Percentiles rank a stretch among this genome's conserved stretches.
These are phyloP conservation scores for Pinus tabuliformis DNA, from an alignment of 75 land plant genomes.

Conservation along the genomic window DNA sequence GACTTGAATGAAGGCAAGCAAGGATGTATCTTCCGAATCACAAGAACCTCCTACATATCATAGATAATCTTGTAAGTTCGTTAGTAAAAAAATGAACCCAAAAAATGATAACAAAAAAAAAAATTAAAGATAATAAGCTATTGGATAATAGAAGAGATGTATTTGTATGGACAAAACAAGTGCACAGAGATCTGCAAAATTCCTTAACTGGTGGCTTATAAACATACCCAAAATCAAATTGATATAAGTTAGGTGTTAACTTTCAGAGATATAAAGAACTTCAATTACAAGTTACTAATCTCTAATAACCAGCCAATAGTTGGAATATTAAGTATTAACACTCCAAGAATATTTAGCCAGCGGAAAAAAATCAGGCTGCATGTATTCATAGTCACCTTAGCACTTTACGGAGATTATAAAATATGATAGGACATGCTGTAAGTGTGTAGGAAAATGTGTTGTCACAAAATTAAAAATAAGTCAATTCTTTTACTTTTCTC, in stretches of 20 bases:
- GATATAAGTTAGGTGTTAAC: not conserved
- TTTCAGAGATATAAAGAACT: not conserved
- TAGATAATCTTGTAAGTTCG: not conserved
- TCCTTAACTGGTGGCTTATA: not conserved
- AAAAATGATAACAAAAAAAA: not conserved
- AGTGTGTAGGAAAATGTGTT: too few relatives aligned
- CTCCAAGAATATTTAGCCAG: too few relatives aligned
- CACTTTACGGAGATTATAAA: too few relatives aligned
- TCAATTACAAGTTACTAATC: not conserved
- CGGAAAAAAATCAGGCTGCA: too few relatives aligned
- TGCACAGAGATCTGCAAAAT: too few relatives aligned
- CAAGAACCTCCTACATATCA: constrained; percentile 53
- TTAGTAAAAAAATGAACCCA: not conserved
- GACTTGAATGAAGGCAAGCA: constrained; percentile 97
- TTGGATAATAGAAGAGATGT: not conserved
- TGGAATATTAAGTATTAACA: too few relatives aligned
- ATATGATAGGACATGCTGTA: too few relatives aligned
- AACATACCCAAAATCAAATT: not conserved
- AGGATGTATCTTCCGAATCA: constrained; percentile 91
- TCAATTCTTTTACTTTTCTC: too few relatives aligned
- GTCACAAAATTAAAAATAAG: too few relatives aligned
- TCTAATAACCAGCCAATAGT: too few relatives aligned
- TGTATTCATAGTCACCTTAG: too few relatives aligned
- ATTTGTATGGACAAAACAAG: not conserved
- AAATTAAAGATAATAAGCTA: not conserved